These are phyloP conservation scores for Mycena filopes DNA, from an alignment of 768 basidiomycete genomes.

Conservation along the genomic window DNA sequence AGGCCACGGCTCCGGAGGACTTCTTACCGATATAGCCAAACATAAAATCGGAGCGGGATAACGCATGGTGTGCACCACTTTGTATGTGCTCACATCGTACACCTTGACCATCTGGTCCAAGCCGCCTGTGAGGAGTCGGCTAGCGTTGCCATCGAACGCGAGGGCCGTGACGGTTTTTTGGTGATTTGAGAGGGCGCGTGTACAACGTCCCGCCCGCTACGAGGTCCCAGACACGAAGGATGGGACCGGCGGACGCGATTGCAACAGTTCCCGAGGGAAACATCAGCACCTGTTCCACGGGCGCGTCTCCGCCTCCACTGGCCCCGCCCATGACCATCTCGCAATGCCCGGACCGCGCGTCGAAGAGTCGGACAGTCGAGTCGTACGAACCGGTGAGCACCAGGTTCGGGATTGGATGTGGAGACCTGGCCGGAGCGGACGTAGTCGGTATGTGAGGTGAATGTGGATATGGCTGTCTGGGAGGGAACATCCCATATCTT, in stretches of 20 bases:
- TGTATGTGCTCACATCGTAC: slow-evolving; percentile 93
- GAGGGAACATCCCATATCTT: slow-evolving; percentile 96
- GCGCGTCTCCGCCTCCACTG: slow-evolving; percentile 53
- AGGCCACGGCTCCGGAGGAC: neutral
- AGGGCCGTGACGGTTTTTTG: slow-evolving; percentile 97
- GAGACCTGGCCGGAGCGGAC: slow-evolving; percentile 94
- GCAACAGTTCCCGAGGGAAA: slow-evolving; percentile 91
- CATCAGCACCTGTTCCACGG: slow-evolving; percentile 93
- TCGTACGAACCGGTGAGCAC: slow-evolving; percentile 96
- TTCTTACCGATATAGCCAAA: slow-evolving; percentile 87
- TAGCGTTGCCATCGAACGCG: slow-evolving; percentile 79
- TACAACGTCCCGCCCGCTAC: slow-evolving; percentile 90
- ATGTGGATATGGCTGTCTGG: slow-evolving; percentile 80
- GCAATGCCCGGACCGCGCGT: slow-evolving; percentile 83
- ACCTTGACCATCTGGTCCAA: slow-evolving; percentile 99
- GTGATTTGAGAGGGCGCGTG: slow-evolving; percentile 94
- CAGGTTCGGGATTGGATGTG: slow-evolving; percentile 81
- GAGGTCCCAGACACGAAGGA: slow-evolving; percentile 94
- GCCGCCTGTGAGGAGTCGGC: slow-evolving; percentile 87
- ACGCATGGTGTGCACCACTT: slow-evolving; percentile 98
- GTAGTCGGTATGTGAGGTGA: slow-evolving; percentile 92
- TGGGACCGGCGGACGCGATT: slow-evolving; percentile 89
- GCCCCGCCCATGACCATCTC: slow-evolving; percentile 82
- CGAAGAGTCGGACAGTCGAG: slow-evolving; percentile 88
- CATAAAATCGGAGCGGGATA: slow-evolving; percentile 94